Evolutionary conservation across 805 yeast genomes (phyloP).

Genomic region (Lachancea cidri): DNA sequence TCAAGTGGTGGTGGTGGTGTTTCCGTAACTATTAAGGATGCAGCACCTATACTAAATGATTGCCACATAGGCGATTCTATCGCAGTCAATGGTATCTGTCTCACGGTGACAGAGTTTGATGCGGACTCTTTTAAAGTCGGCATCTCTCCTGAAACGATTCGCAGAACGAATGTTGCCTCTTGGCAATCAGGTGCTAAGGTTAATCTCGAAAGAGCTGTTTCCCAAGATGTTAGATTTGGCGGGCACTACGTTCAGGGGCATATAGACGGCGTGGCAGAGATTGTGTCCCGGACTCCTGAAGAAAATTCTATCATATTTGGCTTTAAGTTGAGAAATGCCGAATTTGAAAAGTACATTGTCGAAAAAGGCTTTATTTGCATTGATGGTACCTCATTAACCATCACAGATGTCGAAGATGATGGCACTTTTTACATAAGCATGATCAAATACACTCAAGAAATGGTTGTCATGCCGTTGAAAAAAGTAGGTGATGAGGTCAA

Average conservation of each 20-base stretch:
- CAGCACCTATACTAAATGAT: slow-evolving; percentile 60
- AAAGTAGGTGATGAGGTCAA: slow-evolving; percentile 62
- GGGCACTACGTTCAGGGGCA: slow-evolving; percentile 99
- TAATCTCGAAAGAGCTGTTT: slow-evolving; percentile 88
- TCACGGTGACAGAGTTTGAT: slow-evolving; percentile 82
- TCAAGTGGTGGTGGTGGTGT: slow-evolving; percentile 46
- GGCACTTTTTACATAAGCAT: slow-evolving; percentile 76
- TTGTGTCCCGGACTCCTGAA: slow-evolving; percentile 51
- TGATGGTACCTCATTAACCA: slow-evolving; percentile 91
- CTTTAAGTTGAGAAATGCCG: slow-evolving; percentile 61
- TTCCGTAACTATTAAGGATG: slow-evolving; percentile 60
- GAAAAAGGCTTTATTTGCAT: slow-evolving; percentile 92
- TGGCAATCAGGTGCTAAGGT: slow-evolving; percentile 57
- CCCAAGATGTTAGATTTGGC: slow-evolving; percentile 73
- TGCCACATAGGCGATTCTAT: slow-evolving; percentile 94
- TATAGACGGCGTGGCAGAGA: slow-evolving; percentile 80
- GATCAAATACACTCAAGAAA: slow-evolving; percentile 84
- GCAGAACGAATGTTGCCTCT: slow-evolving; percentile 69
- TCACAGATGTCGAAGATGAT: slow-evolving; percentile 67
- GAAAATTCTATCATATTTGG: slow-evolving; percentile 74
- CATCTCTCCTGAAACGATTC: slow-evolving; percentile 84
- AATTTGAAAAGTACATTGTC: slow-evolving; percentile 66
- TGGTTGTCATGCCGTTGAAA: slow-evolving; percentile 70
- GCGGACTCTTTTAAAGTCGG: slow-evolving; percentile 74
- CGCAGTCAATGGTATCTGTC: slow-evolving; percentile 80